Evolutionary conservation across 371 early-diverging fungal species (phyloP).

Genomic region (Sporodiniella umbellata): DNA sequence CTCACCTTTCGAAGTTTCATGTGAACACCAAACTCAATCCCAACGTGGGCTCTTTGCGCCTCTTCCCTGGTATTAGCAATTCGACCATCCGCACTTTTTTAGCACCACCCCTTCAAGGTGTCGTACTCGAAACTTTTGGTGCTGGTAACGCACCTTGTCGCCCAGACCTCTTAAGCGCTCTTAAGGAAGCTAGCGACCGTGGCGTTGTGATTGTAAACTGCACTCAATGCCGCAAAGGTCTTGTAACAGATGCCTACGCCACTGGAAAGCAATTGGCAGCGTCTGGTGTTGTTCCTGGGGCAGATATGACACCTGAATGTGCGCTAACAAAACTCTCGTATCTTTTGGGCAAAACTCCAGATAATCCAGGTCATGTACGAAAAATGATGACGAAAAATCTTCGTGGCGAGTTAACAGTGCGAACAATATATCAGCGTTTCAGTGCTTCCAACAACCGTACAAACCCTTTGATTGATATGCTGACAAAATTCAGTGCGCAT

Average conservation of each 20-base stretch:
- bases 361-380: conserved; percentile 67
- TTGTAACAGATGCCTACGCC: conserved; percentile 89
- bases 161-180: conserved; percentile 73
- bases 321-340: conserved; percentile 94
- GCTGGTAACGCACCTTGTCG: conserved; percentile 95
- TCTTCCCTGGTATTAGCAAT: conserved; percentile 95
- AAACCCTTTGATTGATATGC: conserved; percentile 47
- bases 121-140: conserved; percentile 95
- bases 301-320: conserved; percentile 98
- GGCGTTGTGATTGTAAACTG: conserved; percentile 97
- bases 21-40: conserved; percentile 82
- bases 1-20: conserved; percentile 76
- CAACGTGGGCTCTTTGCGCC: conserved; percentile 85
- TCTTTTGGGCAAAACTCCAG: conserved; percentile 68
- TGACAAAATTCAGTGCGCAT: conserved; percentile 31
- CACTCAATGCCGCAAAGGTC: conserved; percentile 86
- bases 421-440: conserved; percentile 58
- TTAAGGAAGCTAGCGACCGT: conserved; percentile 86
- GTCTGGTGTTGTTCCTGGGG: conserved; percentile 90
- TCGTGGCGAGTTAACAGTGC: conserved; percentile 90
- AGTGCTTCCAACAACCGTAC: conserved; percentile 52
- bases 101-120: conserved; percentile 83
- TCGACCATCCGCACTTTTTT: conserved; percentile 86
- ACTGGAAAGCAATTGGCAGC: conserved; percentile 83
- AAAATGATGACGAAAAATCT: conserved; percentile 77